Base-by-base conservation (phyloP, 2,329 filamentous ascomycete genomes). In the Hirsutella minnesotensis region DNA sequence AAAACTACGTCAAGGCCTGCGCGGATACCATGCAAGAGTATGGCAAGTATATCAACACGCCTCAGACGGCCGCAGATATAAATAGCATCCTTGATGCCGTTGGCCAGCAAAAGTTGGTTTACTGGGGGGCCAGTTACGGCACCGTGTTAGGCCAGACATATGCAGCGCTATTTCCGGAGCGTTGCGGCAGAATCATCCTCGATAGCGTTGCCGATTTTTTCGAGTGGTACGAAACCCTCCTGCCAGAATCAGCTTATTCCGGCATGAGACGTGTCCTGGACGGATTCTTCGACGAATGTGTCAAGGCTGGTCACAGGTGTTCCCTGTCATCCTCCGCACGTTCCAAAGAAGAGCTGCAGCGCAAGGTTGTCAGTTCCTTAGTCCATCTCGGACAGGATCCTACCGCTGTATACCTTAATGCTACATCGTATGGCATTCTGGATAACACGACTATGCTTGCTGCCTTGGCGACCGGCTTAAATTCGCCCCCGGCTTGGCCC, bases 21-120 rank as follows among this genome's bases (percentile, higher is more conserved):
- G 46, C 50, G 4, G 67, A 72, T 9, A 67, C 55, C 2, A 66
- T 65, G 59, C 67, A 65, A 0, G 65, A 68, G 38, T 53, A 69
- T 45, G 65, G 61, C 3, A 48, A 47, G 8, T 70, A 71, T 46
- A 54, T 71, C 45, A 70, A 72, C 44, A 72, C 69, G 0, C 68
- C 68, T 0, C 68, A 72, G n/a, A n/a, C n/a, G n/a, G n/a, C n/a
- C n/a, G n/a, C n/a, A n/a, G n/a, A n/a, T n/a, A n/a, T n/a, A n/a
- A 49, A 69, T 67, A 63, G 55, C 12, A 70, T 72, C 22, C 53
- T 72, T 1, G 64, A 70, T 40, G 67, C 56, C 18, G 38, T 60
- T 30, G 60, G 58, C 3, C 48, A 57, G 20, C 40, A 60, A 37
- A 48, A 54, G 1, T 54, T 64, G 52, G 47, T 55, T 7, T 67